These are phyloP conservation scores for Ambrosiella beaveri DNA, from an alignment of 2,329 filamentous ascomycete species.

Conservation along the genomic window DNA sequence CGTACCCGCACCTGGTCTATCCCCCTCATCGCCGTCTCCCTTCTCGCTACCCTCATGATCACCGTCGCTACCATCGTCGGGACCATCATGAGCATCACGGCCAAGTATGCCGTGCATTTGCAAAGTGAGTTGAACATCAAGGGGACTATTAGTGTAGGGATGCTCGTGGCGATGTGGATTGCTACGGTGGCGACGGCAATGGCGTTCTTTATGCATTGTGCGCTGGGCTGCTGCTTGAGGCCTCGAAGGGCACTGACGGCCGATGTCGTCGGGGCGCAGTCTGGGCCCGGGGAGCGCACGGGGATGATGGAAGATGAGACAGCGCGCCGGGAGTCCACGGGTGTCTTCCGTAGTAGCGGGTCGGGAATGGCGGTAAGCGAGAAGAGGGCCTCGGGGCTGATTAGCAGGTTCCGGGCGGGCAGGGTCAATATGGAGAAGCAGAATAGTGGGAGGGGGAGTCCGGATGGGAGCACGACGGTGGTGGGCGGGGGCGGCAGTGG, in stretches of 20 bases:
- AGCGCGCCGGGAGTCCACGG: conserved; percentile 3
- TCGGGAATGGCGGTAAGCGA: neutral
- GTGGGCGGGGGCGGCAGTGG: neutral
- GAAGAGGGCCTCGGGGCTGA: neutral
- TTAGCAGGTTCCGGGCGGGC: conserved; percentile 4
- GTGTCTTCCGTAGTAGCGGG: conserved; percentile 2
- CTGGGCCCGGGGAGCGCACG: neutral
- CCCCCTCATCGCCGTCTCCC: conserved; percentile 49
- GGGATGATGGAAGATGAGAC: conserved; percentile 12
- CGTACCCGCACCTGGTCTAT: conserved; percentile 43
- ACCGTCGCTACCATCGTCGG: conserved; percentile 56
- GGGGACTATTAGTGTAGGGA: conserved; percentile 49
- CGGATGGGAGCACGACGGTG: neutral
- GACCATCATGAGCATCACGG: conserved; percentile 70
- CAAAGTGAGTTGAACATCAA: conserved; percentile 61
- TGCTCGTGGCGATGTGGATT: conserved; percentile 86
- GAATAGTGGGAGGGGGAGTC: neutral
- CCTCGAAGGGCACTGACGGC: conserved; percentile 8
- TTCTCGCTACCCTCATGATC: conserved; percentile 48
- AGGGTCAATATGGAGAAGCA: neutral
- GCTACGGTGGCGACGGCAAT: conserved; percentile 49
- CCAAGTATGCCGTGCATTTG: conserved; percentile 56
- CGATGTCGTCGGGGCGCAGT: neutral
- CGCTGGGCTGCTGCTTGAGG: conserved; percentile 51
- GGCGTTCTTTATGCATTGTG: conserved; percentile 56